A percentile compares a stretch with the other conserved stretches of the same genome.
phyloP scores from a whole-genome alignment of 164 flowering plant species.

The Magnolia officinalis region DNA sequence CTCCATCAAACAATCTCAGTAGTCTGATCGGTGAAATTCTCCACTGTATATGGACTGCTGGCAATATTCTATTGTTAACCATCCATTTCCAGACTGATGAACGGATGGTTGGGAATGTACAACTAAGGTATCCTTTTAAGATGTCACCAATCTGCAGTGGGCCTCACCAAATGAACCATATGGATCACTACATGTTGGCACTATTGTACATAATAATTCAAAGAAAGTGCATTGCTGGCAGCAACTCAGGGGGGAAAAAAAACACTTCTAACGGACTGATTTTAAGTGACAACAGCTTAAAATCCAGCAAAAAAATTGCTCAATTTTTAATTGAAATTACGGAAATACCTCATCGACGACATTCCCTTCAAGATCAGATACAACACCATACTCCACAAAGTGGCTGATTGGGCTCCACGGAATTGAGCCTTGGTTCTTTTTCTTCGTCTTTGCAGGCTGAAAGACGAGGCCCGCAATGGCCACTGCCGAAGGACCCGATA shows the following conservation, averaged over 20 bases:
- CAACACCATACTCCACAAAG: constrained; percentile 84
- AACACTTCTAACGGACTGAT: neutral
- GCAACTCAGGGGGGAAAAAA: neutral
- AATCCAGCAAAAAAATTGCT: neutral
- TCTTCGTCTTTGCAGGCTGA: constrained; percentile 39
- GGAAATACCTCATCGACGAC: constrained; percentile 74
- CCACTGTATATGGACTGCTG: neutral
- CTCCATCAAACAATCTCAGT: neutral
- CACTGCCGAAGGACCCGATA: constrained; percentile 82
- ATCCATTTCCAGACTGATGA: neutral
- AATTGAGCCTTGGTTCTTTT: constrained; percentile 5
- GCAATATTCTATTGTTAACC: neutral
- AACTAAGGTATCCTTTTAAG: neutral
- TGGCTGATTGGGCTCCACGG: constrained; percentile 78
- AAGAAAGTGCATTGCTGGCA: neutral
- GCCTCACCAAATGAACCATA: neutral
- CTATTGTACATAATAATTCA: neutral
- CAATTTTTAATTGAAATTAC: neutral
- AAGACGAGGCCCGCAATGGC: constrained; percentile 55
- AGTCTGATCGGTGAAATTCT: neutral
- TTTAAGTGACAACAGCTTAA: neutral
- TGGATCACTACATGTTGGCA: neutral
- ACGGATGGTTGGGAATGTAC: neutral
- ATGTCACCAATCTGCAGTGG: neutral
- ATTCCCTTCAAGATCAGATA: constrained; percentile 54